Base-by-base conservation (phyloP, 768 basidiomycete genomes). In the Lentinula detonsa region DNA sequence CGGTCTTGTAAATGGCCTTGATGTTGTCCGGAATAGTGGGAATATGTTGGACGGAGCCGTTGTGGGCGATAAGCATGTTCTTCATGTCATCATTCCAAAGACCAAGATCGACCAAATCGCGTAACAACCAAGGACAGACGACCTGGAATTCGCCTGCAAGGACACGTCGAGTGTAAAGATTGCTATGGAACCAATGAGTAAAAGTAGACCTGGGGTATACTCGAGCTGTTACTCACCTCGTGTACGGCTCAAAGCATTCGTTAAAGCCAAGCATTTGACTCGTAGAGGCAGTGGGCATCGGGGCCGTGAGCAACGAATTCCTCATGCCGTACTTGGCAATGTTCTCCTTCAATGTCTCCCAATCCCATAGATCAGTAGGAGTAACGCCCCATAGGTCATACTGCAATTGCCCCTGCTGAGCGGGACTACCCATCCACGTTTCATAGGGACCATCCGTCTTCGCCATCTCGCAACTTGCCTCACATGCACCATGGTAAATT, bases 81-180 rank as follows among this genome's bases (percentile, higher is more conserved):
- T 96, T 97, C 96, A 98, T 98, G 72, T 91, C 85, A 70, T 99
- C 96, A 68, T 98, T 85, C 97, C 97, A 99, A 6, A 98, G 85
- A 37, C 88, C 88, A 59, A 89, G 90, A 65, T 96, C 92, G 67
- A 98, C 96, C 61, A 99, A 90, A 67, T 99, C 97, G 61, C 94
- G 88, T n/a, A 99, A 85, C 56, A 99, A 84, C 97, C 97, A 98
- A 0, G 97, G 97, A 78, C 95, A 97, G 62, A 98, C 97, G 61
- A 99, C 85, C 73, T 98, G 96, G 90, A 99, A 99, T 79, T 99
- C 97, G 56, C 97, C 97, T 34, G 96, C 94, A n/a, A 99, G 86
- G 15, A 98, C 97, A 69, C 96, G 95, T 58, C 97, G 95, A 54
- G 95, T 96, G 74, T 99, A 98, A 71, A 98, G 96, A 79, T 98